These are phyloP conservation scores for Paracoccidioides brasiliensis DNA, from an alignment of 2,329 filamentous ascomycete species.

Conservation along the genomic window DNA sequence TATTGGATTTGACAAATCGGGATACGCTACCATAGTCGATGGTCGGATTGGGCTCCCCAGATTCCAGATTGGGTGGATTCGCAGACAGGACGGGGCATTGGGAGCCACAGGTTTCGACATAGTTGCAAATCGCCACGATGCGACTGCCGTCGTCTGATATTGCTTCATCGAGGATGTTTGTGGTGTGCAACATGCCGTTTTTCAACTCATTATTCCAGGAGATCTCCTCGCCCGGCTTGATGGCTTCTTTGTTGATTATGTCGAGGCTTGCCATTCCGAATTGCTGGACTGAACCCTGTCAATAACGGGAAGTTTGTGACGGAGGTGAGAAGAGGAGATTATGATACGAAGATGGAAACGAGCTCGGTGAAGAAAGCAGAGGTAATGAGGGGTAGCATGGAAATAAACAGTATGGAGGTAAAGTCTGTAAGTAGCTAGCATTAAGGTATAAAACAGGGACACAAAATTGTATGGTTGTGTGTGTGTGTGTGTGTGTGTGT, in stretches of 20 bases:
- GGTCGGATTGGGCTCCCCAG: conserved; percentile 7
- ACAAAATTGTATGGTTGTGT: neutral
- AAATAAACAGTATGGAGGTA: neutral
- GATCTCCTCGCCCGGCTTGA: neutral
- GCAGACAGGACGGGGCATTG: neutral
- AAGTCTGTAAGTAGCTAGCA: neutral
- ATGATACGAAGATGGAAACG: neutral
- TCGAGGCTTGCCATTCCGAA: neutral
- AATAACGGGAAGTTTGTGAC: too few species aligned
- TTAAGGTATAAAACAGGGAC: neutral
- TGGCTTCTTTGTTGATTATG: neutral
- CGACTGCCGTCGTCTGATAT: neutral
- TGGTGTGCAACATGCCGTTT: neutral
- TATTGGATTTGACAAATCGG: neutral
- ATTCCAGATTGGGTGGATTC: neutral
- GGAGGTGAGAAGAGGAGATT: neutral
- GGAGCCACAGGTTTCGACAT: conserved; percentile 1
- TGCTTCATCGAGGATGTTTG: neutral
- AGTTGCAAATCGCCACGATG: neutral
- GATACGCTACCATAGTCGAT: conserved; percentile 9
- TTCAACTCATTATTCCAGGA: neutral
- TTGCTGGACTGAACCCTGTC: too few species aligned
- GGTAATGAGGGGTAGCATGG: neutral
- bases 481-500: neutral
- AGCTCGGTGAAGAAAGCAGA: neutral